Evolutionary conservation across 2,329 filamentous ascomycete genomes (phyloP).

Genomic region (Ascochyta rabiei): DNA sequence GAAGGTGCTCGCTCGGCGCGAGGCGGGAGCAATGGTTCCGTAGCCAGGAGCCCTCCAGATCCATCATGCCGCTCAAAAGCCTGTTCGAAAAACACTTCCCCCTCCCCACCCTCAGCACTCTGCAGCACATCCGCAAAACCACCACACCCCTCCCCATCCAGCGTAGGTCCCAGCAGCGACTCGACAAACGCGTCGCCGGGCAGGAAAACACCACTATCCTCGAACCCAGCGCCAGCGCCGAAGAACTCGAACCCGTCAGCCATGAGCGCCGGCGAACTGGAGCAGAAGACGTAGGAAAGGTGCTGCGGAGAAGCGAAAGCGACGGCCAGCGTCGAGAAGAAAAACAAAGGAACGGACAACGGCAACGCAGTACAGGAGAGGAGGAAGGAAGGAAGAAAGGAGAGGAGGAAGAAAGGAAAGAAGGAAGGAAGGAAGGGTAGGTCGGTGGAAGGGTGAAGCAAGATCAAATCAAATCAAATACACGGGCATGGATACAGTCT

Average conservation of each 20-base stretch:
- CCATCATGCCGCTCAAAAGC: background rate
- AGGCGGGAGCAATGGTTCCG: background rate
- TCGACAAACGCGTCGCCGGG: background rate
- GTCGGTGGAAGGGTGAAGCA: too few species aligned
- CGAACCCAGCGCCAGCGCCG: background rate
- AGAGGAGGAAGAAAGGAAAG: background rate
- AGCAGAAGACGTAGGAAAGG: background rate
- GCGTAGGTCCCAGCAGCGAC: background rate
- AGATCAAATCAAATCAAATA: too few species aligned
- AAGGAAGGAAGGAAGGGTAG: background rate
- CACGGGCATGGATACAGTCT: background rate
- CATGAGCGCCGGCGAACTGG: background rate
- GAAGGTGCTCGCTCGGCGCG: background rate
- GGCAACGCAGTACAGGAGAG: background rate
- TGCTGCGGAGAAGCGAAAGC: background rate
- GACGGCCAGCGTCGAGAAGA: constrained; percentile 5
- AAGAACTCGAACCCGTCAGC: background rate
- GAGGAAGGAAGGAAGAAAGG: background rate
- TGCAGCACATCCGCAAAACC: background rate
- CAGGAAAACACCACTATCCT: background rate
- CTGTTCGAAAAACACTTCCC: background rate
- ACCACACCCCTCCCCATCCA: background rate
- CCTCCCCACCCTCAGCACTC: background rate
- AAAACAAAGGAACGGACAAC: background rate
- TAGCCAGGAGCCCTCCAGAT: background rate